Evolutionary conservation across 441 rosid genomes (phyloP).

Genomic region (Dalechampia spathulata): DNA sequence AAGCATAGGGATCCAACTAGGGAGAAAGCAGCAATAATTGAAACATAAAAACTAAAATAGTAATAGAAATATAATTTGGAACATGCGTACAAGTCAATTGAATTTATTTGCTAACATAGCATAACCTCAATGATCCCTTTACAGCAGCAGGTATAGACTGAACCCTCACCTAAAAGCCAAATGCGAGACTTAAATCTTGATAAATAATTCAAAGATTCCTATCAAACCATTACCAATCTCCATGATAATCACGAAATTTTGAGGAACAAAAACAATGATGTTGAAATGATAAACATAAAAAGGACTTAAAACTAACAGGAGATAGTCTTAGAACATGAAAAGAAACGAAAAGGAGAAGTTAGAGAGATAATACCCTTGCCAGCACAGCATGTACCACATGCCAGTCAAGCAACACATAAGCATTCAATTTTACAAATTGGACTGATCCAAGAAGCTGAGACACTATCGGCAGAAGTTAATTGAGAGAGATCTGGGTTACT

Average conservation of each 20-base stretch:
- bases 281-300: not conserved
- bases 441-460: not conserved
- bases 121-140: slow-evolving; percentile 3
- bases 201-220: slow-evolving; percentile 1
- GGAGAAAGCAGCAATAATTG: not conserved
- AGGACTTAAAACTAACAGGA: not conserved
- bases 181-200: not conserved
- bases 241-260: not conserved
- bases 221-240: not conserved
- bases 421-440: not conserved
- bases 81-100: not conserved
- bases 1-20: slow-evolving; percentile 7
- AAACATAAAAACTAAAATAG: not conserved
- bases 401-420: not conserved
- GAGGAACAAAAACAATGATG: not conserved
- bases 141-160: not conserved
- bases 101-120: not conserved
- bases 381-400: not conserved
- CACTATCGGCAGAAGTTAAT: not conserved
- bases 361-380: not conserved
- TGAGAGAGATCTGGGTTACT: not conserved
- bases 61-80: not conserved
- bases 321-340: not conserved
- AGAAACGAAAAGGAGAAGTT: not conserved
- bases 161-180: slow-evolving; percentile 11